A percentile compares a stretch with the other conserved stretches of the same genome.
These are phyloP conservation scores for Davidsoniella australis DNA, from an alignment of 2,329 filamentous ascomycete species.

Conservation along the genomic window DNA sequence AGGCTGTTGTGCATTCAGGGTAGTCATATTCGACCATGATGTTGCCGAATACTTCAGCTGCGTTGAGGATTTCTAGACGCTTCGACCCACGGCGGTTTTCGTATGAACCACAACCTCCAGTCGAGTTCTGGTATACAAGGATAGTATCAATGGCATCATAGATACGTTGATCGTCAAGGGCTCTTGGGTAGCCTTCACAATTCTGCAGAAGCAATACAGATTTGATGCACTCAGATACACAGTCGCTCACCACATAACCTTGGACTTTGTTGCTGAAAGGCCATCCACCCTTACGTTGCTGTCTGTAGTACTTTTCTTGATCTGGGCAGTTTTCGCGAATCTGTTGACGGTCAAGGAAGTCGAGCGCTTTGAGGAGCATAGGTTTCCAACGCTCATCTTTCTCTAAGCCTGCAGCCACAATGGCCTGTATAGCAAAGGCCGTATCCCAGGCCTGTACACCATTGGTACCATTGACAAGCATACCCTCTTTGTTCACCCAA, in stretches of 20 bases:
- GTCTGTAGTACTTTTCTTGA: slow-evolving; percentile 69
- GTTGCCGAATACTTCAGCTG: slow-evolving; percentile 84
- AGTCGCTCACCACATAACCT: slow-evolving; percentile 91
- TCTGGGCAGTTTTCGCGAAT: slow-evolving; percentile 69
- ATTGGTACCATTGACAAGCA: slow-evolving; percentile 92
- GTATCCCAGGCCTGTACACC: slow-evolving; percentile 98
- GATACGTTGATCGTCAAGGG: slow-evolving; percentile 61
- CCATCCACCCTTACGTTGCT: slow-evolving; percentile 86
- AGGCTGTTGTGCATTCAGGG: slow-evolving; percentile 90
- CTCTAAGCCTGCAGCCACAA: slow-evolving; percentile 64
- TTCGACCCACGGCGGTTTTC: slow-evolving; percentile 66
- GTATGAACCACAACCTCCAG: slow-evolving; percentile 79
- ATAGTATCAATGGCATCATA: slow-evolving; percentile 83
- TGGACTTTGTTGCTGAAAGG: slow-evolving; percentile 85
- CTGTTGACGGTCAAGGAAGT: slow-evolving; percentile 81
- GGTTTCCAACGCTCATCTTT: slow-evolving; percentile 59
- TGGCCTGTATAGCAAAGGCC: slow-evolving; percentile 69
- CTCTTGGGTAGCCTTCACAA: slow-evolving; percentile 52
- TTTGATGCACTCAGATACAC: slow-evolving; percentile 80
- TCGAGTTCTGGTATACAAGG: slow-evolving; percentile 74
- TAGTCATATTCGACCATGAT: slow-evolving; percentile 99
- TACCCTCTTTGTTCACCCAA: slow-evolving; percentile 83
- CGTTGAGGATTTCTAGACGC: slow-evolving; percentile 72
- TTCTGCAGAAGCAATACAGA: slow-evolving; percentile 72
- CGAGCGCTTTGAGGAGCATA: slow-evolving; percentile 67